phyloP scores from a whole-genome alignment of 257 asterid species.

The Penstemon newberryi region DNA sequence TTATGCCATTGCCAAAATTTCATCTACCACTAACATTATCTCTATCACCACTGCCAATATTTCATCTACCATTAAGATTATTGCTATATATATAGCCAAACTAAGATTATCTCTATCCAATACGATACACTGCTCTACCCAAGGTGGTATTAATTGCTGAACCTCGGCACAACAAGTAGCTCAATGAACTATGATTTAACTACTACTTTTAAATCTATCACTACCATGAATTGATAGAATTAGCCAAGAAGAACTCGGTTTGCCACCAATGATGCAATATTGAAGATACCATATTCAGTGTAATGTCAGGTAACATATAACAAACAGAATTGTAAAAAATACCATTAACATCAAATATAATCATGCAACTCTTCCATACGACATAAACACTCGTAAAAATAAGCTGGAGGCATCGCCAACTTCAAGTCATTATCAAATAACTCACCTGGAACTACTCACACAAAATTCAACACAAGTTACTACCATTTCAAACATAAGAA shows the following conservation, averaged over 20 bases:
- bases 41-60: constrained; percentile 4
- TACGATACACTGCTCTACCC: constrained; percentile 44
- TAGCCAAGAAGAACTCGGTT: constrained; percentile 7
- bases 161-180: constrained; percentile 25
- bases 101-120: constrained; percentile 50
- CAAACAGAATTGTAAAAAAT: not conserved
- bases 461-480: constrained; percentile 27
- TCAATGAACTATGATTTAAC: not conserved
- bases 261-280: constrained; percentile 5
- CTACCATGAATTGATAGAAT: constrained; percentile 2
- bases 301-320: not conserved
- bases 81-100: no score
- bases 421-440: constrained; percentile 31
- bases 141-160: constrained; percentile 34
- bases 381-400: constrained; percentile 27
- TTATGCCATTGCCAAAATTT: constrained; percentile 61
- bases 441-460: constrained; percentile 28
- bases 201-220: constrained; percentile 23
- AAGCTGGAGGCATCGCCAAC: constrained; percentile 17
- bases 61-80: constrained; percentile 47
- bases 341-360: constrained; percentile 23
- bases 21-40: constrained; percentile 44
- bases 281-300: constrained; percentile 3
- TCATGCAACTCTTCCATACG: constrained; percentile 15
- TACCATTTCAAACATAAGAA: constrained; percentile 48